Conservation (phyloP, 2,329 filamentous ascomycete species). For the Aspergillus sp. region DNA sequence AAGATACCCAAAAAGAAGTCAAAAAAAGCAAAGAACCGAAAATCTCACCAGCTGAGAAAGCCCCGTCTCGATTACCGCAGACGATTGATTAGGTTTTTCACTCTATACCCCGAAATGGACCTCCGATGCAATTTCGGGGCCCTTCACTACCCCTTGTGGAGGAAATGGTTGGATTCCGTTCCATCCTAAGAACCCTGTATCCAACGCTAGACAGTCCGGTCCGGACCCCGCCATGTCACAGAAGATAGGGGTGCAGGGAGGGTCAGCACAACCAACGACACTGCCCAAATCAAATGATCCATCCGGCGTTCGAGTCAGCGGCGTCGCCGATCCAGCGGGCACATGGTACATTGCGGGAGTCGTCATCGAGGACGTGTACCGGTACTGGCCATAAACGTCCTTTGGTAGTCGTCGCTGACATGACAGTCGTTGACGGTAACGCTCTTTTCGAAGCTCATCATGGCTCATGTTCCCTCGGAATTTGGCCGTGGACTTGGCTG, state of each 20-base stretch:
- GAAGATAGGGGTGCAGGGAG: conserved; percentile 26
- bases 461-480: conserved; percentile 23
- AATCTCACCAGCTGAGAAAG: conserved; percentile 1
- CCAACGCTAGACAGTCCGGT: conserved; percentile 17
- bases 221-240: conserved; percentile 22
- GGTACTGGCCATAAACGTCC: conserved; percentile 13
- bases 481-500: conserved; percentile 35
- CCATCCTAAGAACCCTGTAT: conserved; percentile 19
- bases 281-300: conserved; percentile 21
- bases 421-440: conserved; percentile 13
- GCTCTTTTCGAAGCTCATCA: conserved; percentile 23
- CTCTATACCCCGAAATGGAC: conserved; percentile 17
- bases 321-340: conserved; percentile 8
- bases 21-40: conserved; percentile 1
- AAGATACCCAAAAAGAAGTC: conserved; percentile 1
- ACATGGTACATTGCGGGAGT: conserved; percentile 13
- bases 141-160: conserved; percentile 13
- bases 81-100: neutral
- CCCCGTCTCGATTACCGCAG: neutral
- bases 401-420: conserved; percentile 14
- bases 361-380: conserved; percentile 7
- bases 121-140: conserved; percentile 16
- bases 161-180: conserved; percentile 13
- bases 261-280: conserved; percentile 28
- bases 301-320: conserved; percentile 14